Evolutionary conservation across 2,329 filamentous ascomycete genomes (phyloP), one percentile per base, ranked within the genome.

Genomic region (Hypoxylon rubiginosum): DNA sequence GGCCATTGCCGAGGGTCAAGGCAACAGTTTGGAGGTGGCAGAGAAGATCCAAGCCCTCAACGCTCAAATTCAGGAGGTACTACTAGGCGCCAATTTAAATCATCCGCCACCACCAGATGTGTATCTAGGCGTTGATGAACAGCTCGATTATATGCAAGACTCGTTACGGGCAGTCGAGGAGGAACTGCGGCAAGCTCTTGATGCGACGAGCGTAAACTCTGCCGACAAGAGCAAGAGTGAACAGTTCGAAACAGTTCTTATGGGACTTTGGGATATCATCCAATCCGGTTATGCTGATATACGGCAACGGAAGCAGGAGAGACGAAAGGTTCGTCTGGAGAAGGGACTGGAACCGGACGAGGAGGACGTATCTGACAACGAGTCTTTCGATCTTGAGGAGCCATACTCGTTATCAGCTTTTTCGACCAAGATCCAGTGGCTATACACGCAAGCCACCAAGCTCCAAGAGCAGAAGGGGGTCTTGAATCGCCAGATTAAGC

Each of bases 391-490:
- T 68, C 75, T 81, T 24, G 83, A 84, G 62, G 89, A 92, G 71
- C 72, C 85, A 0, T 97, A 92, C 79, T 91, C 91, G 1, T 81
- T 97, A 3, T 83, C 86, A 21, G 92, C 90, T 19, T 97, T 98
- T 77, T 91, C 90, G 15, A 83, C 87, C 8, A 93, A 92, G 74
- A 89, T 98, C 0, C 91, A 94, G 73, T 91, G 89, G 81, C 82
- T 97, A 4, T 93, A 94, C 75, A 84, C 85, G 43, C 91, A 93
- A 63, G 88, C 93, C n/a, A 91, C 90, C 17, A 88, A 88, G 19
- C 83, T 97, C 36, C 90, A 92, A 67, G 92, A 97, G 72, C 94
- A 98, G 76, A 97, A 97, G 77, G 88, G 89, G 52, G 94, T 97
- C 21, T 85, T 98, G 8, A 91, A 95, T 74, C 89, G 94, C 46